Evolutionary conservation across 345 rosid species (phyloP).

Genomic region (Capsella bursapastoris): DNA sequence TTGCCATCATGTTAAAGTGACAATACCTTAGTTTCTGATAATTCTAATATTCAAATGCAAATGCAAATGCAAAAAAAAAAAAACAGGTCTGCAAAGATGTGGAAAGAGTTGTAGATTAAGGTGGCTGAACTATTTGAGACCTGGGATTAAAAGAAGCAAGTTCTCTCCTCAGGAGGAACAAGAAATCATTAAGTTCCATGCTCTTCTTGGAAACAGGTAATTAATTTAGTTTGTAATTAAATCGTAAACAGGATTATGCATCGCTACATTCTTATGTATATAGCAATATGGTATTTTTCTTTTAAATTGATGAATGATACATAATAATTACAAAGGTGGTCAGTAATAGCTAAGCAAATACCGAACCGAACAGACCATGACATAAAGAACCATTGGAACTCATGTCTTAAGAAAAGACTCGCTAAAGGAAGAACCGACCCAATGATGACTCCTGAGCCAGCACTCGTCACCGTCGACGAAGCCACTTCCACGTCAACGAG

Average conservation of each 20-base stretch:
- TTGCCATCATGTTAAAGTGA: constrained; percentile 7
- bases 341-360: constrained; percentile 39
- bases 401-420: constrained; percentile 43
- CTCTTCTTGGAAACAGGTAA: constrained; percentile 41
- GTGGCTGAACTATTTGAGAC: constrained; percentile 42
- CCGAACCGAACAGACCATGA: constrained; percentile 45
- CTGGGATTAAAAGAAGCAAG: constrained; percentile 43
- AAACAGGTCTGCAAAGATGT: constrained; percentile 40
- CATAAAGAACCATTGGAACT: constrained; percentile 47
- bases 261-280: too few species aligned
- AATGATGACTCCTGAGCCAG: constrained; percentile 40
- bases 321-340: constrained; percentile 32
- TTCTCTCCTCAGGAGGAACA: constrained; percentile 43
- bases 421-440: constrained; percentile 39
- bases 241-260: too few species aligned
- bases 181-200: constrained; percentile 34
- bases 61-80: too few species aligned
- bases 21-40: background rate
- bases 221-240: background rate
- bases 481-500: too few species aligned
- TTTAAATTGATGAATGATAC: background rate
- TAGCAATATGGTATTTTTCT: too few species aligned
- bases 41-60: background rate
- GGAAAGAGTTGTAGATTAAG: constrained; percentile 45
- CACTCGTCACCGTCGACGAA: background rate